Base-by-base conservation (phyloP, 2,329 filamentous ascomycete species). In the Aspergillus alliaceus region DNA sequence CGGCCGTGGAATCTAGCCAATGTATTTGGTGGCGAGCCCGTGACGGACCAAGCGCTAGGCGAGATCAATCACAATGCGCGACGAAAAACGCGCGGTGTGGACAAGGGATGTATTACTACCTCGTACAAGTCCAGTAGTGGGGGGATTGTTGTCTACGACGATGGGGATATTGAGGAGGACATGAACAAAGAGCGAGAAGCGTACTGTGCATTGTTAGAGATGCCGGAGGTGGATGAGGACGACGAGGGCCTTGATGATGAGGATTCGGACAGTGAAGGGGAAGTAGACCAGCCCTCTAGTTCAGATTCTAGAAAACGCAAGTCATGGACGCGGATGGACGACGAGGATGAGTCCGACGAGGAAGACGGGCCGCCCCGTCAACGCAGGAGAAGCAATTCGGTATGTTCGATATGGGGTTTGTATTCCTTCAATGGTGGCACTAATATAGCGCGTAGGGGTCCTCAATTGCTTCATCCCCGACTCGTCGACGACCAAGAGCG, bases 1-100 rank as follows among this genome's bases (percentile, higher is more conserved):
- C 83, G 95, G 59, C 95, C 95, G 14, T 98, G 93, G 92, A 98
- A 99, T 72, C 73, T 99, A 69, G 87, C 86, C 62, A 99, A 99
- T 72, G 86, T 98, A 14, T 98, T 98, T 78, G 92, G 90, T 12
- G 90, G 90, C 3, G 85, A 85, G 59, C 81, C 85, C 1, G 72
- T 83, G 9, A 50, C 60, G 4, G 82, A 84, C 62, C 78, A 84
- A 22, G 73, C 78, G 11, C 74, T 79, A 35, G 81, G 82, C 22
- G 77, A 75, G 25, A 76, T 80, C 22, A 72, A 77, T 34, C 71
- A 62, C 14, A 65, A 71, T 53, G 58, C 69, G 48, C 69, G 67
- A 66, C 79, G 83, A 59, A 83, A 82, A 60, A 84, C 85, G 6
- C 69, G 75, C 11, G 92, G 93, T 8, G 86, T 96, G 3, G 82